These are phyloP conservation scores for Letharia lupina DNA, from an alignment of 495 filamentous ascomycete genomes.

Conservation along the genomic window DNA sequence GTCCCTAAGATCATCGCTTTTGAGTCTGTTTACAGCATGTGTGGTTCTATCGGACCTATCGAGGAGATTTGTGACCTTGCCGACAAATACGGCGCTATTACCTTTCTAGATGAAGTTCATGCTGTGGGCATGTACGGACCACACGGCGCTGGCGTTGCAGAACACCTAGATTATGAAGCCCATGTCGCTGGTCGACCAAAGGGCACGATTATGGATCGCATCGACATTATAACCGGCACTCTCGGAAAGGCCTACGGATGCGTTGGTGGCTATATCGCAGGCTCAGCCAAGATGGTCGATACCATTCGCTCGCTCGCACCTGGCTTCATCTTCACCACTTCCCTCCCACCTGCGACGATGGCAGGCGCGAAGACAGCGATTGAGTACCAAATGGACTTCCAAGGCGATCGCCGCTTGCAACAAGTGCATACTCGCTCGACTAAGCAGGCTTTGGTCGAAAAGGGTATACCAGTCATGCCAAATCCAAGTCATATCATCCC, in stretches of 20 bases:
- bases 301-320: constrained; percentile 93
- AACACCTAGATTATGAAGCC: constrained; percentile 85
- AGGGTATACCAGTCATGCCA: constrained; percentile 93
- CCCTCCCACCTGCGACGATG: constrained; percentile 92
- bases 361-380: constrained; percentile 87
- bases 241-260: constrained; percentile 97
- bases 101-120: constrained; percentile 96
- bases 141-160: constrained; percentile 90
- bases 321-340: constrained; percentile 98
- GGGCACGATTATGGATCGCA: constrained; percentile 87
- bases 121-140: constrained; percentile 99
- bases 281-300: constrained; percentile 79
- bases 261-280: constrained; percentile 95
- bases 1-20: constrained; percentile 97
- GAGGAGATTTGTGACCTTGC: constrained; percentile 91
- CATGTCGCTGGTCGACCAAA: constrained; percentile 49
- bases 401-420: constrained; percentile 79
- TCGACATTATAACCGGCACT: constrained; percentile 96
- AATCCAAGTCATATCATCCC: constrained; percentile 96
- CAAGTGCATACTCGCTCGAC: constrained; percentile 92
- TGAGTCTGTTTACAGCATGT: constrained; percentile 98
- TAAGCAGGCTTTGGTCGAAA: constrained; percentile 64
- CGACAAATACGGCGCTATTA: constrained; percentile 95
- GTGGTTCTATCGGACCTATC: constrained; percentile 91
- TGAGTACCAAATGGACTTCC: constrained; percentile 75